phyloP scores from a whole-genome alignment of 2,329 filamentous ascomycete genomes.

The Leptographium procerum region DNA sequence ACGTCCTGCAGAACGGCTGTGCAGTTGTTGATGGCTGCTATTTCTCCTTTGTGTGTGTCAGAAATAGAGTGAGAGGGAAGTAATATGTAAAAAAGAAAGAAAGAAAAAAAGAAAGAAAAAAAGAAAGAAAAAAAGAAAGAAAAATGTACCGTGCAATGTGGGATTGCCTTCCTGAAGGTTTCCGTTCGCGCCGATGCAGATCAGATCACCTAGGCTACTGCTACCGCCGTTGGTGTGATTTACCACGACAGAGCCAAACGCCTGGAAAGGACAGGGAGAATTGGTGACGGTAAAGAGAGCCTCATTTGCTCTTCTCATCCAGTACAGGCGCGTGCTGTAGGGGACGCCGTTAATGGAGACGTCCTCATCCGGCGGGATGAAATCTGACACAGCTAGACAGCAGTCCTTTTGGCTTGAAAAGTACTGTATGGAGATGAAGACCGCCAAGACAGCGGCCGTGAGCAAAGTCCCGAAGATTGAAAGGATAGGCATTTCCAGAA shows the following conservation, averaged over 20 bases:
- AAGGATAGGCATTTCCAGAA: too few species aligned
- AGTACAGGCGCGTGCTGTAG: conserved; percentile 19
- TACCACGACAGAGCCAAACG: conserved; percentile 43
- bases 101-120: not conserved
- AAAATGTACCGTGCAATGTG: conserved; percentile 32
- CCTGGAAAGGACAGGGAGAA: conserved; percentile 38
- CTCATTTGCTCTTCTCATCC: conserved; percentile 39
- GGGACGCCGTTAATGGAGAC: conserved; percentile 9
- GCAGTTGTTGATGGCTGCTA: conserved; percentile 43
- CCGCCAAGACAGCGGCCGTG: too few species aligned
- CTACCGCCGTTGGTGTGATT: conserved; percentile 35
- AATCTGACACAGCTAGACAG: too few species aligned
- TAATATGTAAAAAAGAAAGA: not conserved
- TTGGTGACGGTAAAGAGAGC: conserved; percentile 22
- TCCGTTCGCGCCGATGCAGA: conserved; percentile 40
- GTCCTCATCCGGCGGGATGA: too few species aligned
- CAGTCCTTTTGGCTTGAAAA: too few species aligned
- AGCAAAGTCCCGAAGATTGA: too few species aligned
- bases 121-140: not conserved
- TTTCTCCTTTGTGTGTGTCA: conserved; percentile 28
- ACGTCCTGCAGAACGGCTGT: conserved; percentile 33
- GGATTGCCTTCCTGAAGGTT: conserved; percentile 35
- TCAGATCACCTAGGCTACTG: conserved; percentile 28
- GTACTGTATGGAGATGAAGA: too few species aligned
- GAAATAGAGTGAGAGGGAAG: not conserved